phyloP scores from a whole-genome alignment of 129 eudicot species.

The Escallonia rubra region DNA sequence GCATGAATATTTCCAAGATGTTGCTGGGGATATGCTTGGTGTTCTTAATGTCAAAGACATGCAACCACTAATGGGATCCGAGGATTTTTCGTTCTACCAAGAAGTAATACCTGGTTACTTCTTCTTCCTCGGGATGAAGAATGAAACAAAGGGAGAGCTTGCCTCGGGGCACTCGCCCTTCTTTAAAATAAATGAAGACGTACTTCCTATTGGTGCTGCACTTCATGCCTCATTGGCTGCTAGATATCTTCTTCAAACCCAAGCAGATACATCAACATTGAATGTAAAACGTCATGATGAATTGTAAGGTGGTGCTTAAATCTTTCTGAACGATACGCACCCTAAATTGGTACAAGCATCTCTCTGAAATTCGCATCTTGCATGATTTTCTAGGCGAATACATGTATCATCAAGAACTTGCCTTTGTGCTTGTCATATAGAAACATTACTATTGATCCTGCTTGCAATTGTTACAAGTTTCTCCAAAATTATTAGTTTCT shows the following conservation, averaged over 20 bases:
- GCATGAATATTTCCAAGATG: conserved; percentile 50
- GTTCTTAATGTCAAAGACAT: conserved; percentile 44
- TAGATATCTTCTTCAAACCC: conserved; percentile 45
- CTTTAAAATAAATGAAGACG: conserved; percentile 63
- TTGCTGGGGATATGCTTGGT: conserved; percentile 67
- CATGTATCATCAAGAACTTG: too few relatives aligned
- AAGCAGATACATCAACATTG: conserved; percentile 8
- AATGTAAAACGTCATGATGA: conserved; percentile 49
- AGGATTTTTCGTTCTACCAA: conserved; percentile 85
- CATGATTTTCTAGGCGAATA: too few relatives aligned
- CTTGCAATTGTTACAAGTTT: too few relatives aligned
- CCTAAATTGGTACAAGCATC: conserved; percentile 3
- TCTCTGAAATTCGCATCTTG: too few relatives aligned
- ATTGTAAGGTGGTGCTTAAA: conserved; percentile 34
- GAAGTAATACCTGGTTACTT: conserved; percentile 83
- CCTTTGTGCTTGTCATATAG: too few relatives aligned
- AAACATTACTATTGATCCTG: too few relatives aligned
- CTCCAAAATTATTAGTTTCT: too few relatives aligned
- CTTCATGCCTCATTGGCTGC: conserved; percentile 83
- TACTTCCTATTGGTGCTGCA: conserved; percentile 84
- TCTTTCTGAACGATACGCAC: conserved; percentile 1
- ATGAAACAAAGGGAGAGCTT: conserved; percentile 38
- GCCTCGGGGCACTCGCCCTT: conserved; percentile 60
- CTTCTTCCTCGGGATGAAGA: conserved; percentile 72
- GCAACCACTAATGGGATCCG: conserved; percentile 84